Base-by-base conservation (phyloP, 2,329 filamentous ascomycete species). In the Aureobasidium sp. region DNA sequence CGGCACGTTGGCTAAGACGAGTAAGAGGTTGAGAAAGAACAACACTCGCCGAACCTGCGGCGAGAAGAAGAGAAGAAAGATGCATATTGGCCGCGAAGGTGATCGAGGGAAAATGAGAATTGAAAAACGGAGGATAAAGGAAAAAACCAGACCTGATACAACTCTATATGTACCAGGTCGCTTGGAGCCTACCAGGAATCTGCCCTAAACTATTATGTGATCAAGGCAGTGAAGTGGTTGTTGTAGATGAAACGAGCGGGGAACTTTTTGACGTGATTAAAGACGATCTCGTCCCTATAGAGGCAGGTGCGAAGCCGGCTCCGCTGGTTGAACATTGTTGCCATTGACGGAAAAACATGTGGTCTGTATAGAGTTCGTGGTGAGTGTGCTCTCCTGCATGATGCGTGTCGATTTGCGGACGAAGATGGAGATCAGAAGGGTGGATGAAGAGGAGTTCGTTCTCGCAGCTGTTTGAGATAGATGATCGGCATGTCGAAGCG, bases 41-140 rank as follows among this genome's bases (percentile, higher is more conserved):
- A 21, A 48, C 21, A 11, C 54, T 48, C 11, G 54, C 54, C 54
- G 54, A 58, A 9, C 32, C 54, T 36, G 42, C 54, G 27, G 54
- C 54, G 13, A 58, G 42, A 42, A 58, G 54, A 58, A 58, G 54
- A 47, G 32, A 47, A 58, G 30, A 5, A 39, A 58, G 7, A n/a
- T 58, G 54, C 54, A 58, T 58, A 3, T 29, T 30, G 27, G 25
- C 5, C 45, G 29, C 9, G 16, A 5, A 21, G 14, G 29, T 30
- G 27, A 3, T 14, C n/a, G 2, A n/a, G 27, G 41, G 2, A 55
- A 13, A 45, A 45, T 14, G 25, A 25, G 5, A 9, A 42, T 39
- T 25, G 13, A 16, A 21, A n/a, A n/a, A n/a, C n/a, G n/a, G 14
- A 51, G 21, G 13, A 47, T 13, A 16, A 3, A 9, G 9, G 25